Percentiles rank a stretch among this genome's conserved stretches.
Conservation (phyloP, 2,329 filamentous ascomycete genomes). For the Venturia asperata region DNA sequence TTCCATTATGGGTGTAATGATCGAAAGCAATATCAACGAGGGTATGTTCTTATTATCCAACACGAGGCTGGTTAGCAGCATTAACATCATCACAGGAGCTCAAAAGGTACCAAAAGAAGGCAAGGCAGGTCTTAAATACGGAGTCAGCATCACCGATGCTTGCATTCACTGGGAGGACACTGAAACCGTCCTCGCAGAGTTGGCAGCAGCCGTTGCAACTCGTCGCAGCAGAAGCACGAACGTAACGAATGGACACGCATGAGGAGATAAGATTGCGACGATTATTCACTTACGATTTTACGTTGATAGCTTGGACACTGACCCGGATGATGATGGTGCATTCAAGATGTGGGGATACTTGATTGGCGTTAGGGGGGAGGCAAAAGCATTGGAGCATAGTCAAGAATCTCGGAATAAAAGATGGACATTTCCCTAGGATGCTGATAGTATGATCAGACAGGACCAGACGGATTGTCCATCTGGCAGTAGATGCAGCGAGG, state of each 20-base stretch:
- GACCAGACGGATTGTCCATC: too few species aligned
- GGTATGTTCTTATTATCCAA: conserved; percentile 45
- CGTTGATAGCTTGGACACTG: neutral
- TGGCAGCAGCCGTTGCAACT: conserved; percentile 74
- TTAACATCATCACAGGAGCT: conserved; percentile 48
- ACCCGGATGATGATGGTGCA: neutral
- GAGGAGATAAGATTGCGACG: neutral
- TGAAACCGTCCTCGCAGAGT: conserved; percentile 63
- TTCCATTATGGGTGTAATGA: conserved; percentile 95
- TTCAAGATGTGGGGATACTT: neutral
- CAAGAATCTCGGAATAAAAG: neutral
- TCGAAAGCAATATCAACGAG: conserved; percentile 95
- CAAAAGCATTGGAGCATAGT: neutral
- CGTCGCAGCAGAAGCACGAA: conserved; percentile 45
- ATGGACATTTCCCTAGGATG: too few species aligned
- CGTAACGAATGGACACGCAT: neutral
- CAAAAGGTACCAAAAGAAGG: conserved; percentile 90
- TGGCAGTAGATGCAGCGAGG: too few species aligned
- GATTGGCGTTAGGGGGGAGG: neutral
- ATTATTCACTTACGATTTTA: neutral
- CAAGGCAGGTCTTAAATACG: conserved; percentile 78
- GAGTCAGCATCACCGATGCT: conserved; percentile 94
- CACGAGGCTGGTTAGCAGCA: conserved; percentile 3
- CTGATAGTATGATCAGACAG: too few species aligned
- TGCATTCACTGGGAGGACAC: conserved; percentile 96